phyloP scores from a whole-genome alignment of 306 rosid species.

The Vigna unguiculata region DNA sequence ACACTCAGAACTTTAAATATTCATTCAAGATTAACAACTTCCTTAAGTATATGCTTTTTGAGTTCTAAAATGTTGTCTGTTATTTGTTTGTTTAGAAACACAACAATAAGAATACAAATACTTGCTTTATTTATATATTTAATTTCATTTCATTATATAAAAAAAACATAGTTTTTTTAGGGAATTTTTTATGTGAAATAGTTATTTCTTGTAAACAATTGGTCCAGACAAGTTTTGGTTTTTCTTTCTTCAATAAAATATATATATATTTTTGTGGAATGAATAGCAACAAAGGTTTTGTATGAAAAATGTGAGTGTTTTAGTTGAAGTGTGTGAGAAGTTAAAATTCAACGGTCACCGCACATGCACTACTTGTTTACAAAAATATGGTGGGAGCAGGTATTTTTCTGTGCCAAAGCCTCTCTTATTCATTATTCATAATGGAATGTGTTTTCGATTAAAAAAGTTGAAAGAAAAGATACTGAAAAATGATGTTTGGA shows the following conservation, averaged over 20 bases:
- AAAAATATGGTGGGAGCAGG: not conserved
- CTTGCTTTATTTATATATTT: not conserved
- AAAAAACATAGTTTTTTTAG: not conserved
- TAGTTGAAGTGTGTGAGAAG: not conserved
- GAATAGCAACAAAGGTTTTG: not conserved
- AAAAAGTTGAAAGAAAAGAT: too few relatives aligned
- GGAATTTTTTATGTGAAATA: not conserved
- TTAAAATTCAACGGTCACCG: not conserved
- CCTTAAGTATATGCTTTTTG: not conserved
- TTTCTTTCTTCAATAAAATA: not conserved
- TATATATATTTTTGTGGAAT: not conserved
- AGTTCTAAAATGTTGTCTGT: not conserved
- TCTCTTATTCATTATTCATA: too few relatives aligned
- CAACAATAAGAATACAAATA: not conserved
- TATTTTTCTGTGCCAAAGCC: not conserved
- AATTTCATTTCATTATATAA: not conserved
- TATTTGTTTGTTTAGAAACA: not conserved
- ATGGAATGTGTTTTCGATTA: too few relatives aligned
- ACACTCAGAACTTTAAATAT: not conserved
- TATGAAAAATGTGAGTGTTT: not conserved
- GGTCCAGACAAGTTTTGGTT: not conserved
- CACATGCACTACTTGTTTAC: conserved; percentile 1
- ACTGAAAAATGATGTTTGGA: too few relatives aligned
- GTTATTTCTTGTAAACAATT: not conserved
- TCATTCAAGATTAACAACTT: not conserved